phyloP scores from a whole-genome alignment of 75 land plant genomes.

The Picea sitchensis region DNA sequence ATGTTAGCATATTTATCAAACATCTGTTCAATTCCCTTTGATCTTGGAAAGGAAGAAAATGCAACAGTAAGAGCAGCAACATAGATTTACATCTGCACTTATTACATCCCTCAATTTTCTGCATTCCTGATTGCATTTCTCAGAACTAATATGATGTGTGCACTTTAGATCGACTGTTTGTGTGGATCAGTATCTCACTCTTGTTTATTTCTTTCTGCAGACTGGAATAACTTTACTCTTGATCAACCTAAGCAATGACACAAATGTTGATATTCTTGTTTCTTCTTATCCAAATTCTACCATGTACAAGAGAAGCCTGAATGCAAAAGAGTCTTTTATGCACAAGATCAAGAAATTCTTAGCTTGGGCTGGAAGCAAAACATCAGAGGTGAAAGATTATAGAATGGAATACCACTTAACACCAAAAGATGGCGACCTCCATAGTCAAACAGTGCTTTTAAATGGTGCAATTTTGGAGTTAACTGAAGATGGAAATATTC shows the following conservation, averaged over 20 bases:
- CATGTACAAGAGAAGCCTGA: not conserved
- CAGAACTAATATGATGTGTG: not conserved
- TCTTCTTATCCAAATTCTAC: constrained; percentile 10
- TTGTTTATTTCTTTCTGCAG: constrained; percentile 29
- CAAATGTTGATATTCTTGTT: constrained; percentile 26
- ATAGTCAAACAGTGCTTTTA: constrained; percentile 50
- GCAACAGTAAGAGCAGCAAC: not conserved
- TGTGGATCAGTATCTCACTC: not conserved
- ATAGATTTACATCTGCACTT: not conserved
- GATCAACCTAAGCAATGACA: constrained; percentile 55
- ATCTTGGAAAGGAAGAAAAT: not conserved
- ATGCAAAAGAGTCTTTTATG: not conserved
- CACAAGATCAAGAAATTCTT: constrained; percentile 24
- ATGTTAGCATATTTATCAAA: not conserved
- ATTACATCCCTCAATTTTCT: not conserved
- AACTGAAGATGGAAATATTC: constrained; percentile 30
- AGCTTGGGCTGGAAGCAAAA: constrained; percentile 22
- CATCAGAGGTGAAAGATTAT: not conserved
- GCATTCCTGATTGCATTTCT: not conserved
- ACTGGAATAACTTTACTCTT: constrained; percentile 60
- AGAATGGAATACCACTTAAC: constrained; percentile 46
- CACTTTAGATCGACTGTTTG: not conserved
- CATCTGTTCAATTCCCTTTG: not conserved
- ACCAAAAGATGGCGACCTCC: constrained; percentile 37
- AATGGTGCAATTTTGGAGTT: constrained; percentile 44